Conservation (phyloP, 2,329 filamentous ascomycete genomes). For the Fusarium globosum region DNA sequence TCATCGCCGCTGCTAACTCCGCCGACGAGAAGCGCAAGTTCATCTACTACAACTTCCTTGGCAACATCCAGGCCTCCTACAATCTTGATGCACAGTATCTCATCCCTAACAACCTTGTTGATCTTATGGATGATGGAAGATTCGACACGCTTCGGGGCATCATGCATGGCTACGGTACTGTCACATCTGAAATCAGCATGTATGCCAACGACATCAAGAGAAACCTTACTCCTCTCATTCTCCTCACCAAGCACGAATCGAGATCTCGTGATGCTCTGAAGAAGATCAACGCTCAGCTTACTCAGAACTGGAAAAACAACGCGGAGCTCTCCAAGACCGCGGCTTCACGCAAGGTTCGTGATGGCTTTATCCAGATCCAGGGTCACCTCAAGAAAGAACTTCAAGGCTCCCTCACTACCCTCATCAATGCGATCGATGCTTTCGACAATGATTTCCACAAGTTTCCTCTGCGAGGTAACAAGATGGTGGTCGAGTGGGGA, state of each 20-base stretch:
- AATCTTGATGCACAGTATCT: not conserved
- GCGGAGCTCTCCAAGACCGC: slow-evolving; percentile 28
- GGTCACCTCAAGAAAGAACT: slow-evolving; percentile 8
- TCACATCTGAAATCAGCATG: slow-evolving; percentile 12
- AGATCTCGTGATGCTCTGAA: not conserved
- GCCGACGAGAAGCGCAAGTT: slow-evolving; percentile 15
- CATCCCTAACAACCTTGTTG: not conserved
- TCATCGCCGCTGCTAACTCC: not conserved
- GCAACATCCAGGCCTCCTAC: slow-evolving; percentile 10
- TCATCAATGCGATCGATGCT: slow-evolving; percentile 9
- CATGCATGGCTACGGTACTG: slow-evolving; percentile 19
- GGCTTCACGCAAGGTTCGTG: slow-evolving; percentile 21
- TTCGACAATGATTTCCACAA: slow-evolving; percentile 21
- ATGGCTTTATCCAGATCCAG: slow-evolving; percentile 24
- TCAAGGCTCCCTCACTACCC: not conserved
- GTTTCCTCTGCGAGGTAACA: slow-evolving; percentile 21
- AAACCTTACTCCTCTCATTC: slow-evolving; percentile 3
- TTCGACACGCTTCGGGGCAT: slow-evolving; percentile 9
- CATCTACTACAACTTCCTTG: slow-evolving; percentile 12
- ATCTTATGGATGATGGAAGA: not conserved
- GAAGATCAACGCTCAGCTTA: slow-evolving; percentile 19
- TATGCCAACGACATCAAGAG: slow-evolving; percentile 21
- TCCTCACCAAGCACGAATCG: slow-evolving; percentile 16
- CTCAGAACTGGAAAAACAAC: slow-evolving; percentile 28
- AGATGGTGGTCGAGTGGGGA: slow-evolving; percentile 22